Percentiles rank a stretch among this genome's conserved stretches.
Conservation (phyloP, 2,329 filamentous ascomycete species). For the Phialocephala subalpina region DNA sequence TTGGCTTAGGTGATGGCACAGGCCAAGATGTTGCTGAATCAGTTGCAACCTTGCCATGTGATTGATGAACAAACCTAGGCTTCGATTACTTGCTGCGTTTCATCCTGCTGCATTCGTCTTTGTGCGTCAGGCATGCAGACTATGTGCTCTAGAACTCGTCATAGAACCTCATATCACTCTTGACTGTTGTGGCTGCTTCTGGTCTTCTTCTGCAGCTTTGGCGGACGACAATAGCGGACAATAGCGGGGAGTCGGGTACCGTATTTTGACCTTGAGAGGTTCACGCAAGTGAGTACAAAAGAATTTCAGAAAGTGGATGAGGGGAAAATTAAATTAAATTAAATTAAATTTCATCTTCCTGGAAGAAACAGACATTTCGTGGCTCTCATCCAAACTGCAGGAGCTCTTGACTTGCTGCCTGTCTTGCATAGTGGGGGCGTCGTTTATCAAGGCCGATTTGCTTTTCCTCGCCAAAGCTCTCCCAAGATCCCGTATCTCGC, state of each 20-base stretch:
- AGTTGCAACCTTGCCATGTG: constrained; percentile 9
- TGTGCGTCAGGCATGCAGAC: neutral
- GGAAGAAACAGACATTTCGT: neutral
- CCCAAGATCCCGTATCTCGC: constrained; percentile 22
- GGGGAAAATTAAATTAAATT: neutral
- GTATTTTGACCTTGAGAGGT: neutral
- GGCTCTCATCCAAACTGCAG: neutral
- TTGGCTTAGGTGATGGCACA: neutral
- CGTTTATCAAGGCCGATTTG: constrained; percentile 12
- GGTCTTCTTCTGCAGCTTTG: neutral
- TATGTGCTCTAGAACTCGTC: neutral
- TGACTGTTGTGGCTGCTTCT: neutral
- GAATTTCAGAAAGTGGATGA: neutral
- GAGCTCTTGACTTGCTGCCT: neutral
- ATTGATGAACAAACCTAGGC: neutral
- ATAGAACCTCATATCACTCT: neutral
- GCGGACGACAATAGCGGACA: neutral
- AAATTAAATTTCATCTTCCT: neutral
- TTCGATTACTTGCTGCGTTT: neutral
- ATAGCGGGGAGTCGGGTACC: constrained; percentile 7
- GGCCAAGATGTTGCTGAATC: constrained; percentile 5
- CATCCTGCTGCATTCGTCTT: neutral
- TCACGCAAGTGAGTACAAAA: neutral
- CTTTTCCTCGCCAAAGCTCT: constrained; percentile 31
- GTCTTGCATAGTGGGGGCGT: constrained; percentile 13